A percentile compares a stretch with the other conserved stretches of the same genome.
These are phyloP conservation scores for Arthrobotrys musiformis DNA, from an alignment of 2,329 filamentous ascomycete species.

Conservation along the genomic window DNA sequence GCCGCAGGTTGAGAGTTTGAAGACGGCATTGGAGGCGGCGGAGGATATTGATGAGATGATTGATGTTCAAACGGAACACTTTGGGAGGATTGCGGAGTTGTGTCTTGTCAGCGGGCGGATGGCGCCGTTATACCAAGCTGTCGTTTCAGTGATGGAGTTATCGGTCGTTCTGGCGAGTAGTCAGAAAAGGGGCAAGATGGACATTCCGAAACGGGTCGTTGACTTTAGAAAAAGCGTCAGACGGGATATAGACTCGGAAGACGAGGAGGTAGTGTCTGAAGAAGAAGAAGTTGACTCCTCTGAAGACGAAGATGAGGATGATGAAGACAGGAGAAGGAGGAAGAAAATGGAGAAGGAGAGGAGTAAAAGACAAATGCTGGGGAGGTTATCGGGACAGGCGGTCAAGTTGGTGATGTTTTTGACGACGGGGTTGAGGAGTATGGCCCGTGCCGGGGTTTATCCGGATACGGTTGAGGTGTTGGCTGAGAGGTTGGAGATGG, in stretches of 20 bases:
- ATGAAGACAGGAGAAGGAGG: not conserved
- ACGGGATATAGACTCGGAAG: slow-evolving; percentile 25
- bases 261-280: slow-evolving; percentile 3
- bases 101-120: slow-evolving; percentile 46
- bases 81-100: slow-evolving; percentile 44
- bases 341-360: slow-evolving; percentile 14
- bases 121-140: slow-evolving; percentile 46
- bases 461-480: slow-evolving; percentile 49
- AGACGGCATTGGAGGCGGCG: slow-evolving; percentile 24
- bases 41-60: slow-evolving; percentile 54
- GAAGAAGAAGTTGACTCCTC: slow-evolving; percentile 19
- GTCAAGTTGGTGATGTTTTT: slow-evolving; percentile 48
- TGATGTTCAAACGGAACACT: slow-evolving; percentile 45
- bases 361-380: slow-evolving; percentile 5
- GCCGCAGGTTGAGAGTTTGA: slow-evolving; percentile 38
- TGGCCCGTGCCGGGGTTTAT: slow-evolving; percentile 49
- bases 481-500: slow-evolving; percentile 54
- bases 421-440: slow-evolving; percentile 50
- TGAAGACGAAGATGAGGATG: slow-evolving; percentile 10
- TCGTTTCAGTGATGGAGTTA: slow-evolving; percentile 39
- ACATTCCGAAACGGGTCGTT: slow-evolving; percentile 11
- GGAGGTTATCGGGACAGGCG: slow-evolving; percentile 30
- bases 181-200: slow-evolving; percentile 4
- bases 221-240: slow-evolving; percentile 4
- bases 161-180: slow-evolving; percentile 15